Conservation (phyloP, 1,284 basidiomycete species). For the Naganishia liquefaciens region DNA sequence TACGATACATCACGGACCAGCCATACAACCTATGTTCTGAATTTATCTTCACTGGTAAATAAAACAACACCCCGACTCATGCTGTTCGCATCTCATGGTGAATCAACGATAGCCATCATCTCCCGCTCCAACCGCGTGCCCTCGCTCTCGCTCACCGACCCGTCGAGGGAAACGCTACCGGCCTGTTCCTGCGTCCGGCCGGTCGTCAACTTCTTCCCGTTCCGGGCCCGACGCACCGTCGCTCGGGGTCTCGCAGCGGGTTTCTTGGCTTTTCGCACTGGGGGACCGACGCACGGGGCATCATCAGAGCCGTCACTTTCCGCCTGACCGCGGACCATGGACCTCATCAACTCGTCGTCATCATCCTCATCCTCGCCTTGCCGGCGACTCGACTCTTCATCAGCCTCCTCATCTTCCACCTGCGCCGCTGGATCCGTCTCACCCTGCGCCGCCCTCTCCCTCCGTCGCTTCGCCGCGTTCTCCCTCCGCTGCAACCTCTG, state of each 20-base stretch:
- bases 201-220: too few relatives aligned
- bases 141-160: conserved; percentile 9
- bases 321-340: not conserved
- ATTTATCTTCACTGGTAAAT: too few relatives aligned
- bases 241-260: not conserved
- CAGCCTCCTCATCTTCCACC: not conserved
- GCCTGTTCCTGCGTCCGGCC: not conserved
- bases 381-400: not conserved
- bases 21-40: too few relatives aligned
- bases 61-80: too few relatives aligned
- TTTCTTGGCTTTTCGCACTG: not conserved
- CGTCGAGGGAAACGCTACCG: not conserved
- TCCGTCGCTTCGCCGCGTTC: conserved; percentile 14
- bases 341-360: conserved; percentile 12
- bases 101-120: conserved; percentile 19
- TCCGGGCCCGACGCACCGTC: too few relatives aligned
- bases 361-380: conserved; percentile 4
- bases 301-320: not conserved
- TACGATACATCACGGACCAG: too few relatives aligned
- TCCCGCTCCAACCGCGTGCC: conserved; percentile 22
- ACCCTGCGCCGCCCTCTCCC: not conserved
- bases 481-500: conserved; percentile 25
- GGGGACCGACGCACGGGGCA: not conserved
- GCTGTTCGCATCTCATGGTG: not conserved
- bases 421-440: not conserved